Percentiles rank a stretch among this genome's conserved stretches.
Conservation (phyloP, 2,329 filamentous ascomycete genomes). For the Cladosporium oxysporum region DNA sequence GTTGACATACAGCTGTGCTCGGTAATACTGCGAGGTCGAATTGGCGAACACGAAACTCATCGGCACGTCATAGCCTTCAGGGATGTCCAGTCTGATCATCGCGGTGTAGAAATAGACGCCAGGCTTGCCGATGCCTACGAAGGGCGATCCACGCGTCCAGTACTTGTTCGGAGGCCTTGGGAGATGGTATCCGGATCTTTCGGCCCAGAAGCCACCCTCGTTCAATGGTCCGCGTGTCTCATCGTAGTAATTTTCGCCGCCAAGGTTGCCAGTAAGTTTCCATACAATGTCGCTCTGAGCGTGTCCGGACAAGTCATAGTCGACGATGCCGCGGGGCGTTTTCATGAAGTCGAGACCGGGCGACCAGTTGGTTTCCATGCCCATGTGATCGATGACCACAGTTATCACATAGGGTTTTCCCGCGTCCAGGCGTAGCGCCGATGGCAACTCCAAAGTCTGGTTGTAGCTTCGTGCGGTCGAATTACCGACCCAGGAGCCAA, state of each 20-base stretch:
- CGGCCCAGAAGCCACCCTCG: slow-evolving; percentile 65
- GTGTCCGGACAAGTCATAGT: slow-evolving; percentile 58
- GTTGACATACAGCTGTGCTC: slow-evolving; percentile 70
- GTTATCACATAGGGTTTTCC: slow-evolving; percentile 64
- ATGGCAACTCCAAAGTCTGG: slow-evolving; percentile 51
- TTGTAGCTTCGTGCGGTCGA: slow-evolving; percentile 54
- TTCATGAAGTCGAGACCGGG: slow-evolving; percentile 65
- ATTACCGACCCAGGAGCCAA: slow-evolving; percentile 65
- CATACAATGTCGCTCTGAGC: slow-evolving; percentile 54
- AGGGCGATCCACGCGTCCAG: slow-evolving; percentile 45
- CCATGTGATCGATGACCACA: slow-evolving; percentile 72
- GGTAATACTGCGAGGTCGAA: slow-evolving; percentile 44
- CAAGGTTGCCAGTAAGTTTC: slow-evolving; percentile 70
- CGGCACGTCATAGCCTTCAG: slow-evolving; percentile 61
- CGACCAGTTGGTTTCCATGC: slow-evolving; percentile 65
- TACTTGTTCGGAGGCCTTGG: slow-evolving; percentile 51
- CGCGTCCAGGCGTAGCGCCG: slow-evolving; percentile 47
- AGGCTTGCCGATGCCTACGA: slow-evolving; percentile 50
- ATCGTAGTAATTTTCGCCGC: slow-evolving; percentile 64
- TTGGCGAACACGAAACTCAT: slow-evolving; percentile 58
- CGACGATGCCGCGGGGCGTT: slow-evolving; percentile 61
- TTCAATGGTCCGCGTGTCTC: slow-evolving; percentile 64
- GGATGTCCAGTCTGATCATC: slow-evolving; percentile 57
- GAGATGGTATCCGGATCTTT: slow-evolving; percentile 65
- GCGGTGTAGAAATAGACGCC: slow-evolving; percentile 63